Percentiles rank a stretch among this genome's conserved stretches.
These are phyloP conservation scores for Coleophoma crateriformis DNA, from an alignment of 2,329 filamentous ascomycete genomes.

Conservation along the genomic window DNA sequence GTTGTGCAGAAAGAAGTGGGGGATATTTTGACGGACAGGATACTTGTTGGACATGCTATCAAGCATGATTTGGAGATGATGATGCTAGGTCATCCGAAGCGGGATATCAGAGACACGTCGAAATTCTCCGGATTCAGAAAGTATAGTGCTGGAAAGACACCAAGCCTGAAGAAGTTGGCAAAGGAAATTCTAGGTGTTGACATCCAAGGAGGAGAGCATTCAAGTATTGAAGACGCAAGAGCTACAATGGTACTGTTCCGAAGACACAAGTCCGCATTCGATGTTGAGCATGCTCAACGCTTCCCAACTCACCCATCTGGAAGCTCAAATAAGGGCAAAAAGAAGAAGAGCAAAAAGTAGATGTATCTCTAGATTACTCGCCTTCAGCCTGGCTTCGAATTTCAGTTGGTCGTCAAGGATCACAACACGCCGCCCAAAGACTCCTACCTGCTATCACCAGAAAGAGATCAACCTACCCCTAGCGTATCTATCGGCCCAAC, in stretches of 20 bases:
- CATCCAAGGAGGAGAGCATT: constrained; percentile 60
- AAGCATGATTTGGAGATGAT: constrained; percentile 72
- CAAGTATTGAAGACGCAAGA: constrained; percentile 73
- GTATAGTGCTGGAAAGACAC: constrained; percentile 61
- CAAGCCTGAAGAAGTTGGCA: constrained; percentile 56
- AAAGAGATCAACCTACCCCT: too few species aligned
- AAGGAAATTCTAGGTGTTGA: constrained; percentile 52
- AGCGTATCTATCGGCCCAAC: too few species aligned
- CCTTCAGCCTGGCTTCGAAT: too few species aligned
- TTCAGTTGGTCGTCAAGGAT: background rate
- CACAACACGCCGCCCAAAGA: background rate
- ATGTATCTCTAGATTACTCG: too few species aligned
- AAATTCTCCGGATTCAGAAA: constrained; percentile 70
- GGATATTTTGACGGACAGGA: constrained; percentile 60
- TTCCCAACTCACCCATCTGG: constrained; percentile 39
- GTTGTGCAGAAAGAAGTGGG: constrained; percentile 72
- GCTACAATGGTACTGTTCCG: constrained; percentile 87
- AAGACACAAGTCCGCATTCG: constrained; percentile 78
- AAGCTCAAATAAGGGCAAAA: constrained; percentile 12
- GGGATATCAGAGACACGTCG: constrained; percentile 80
- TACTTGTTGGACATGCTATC: constrained; percentile 80
- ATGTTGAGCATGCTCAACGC: constrained; percentile 68
- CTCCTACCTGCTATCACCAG: background rate
- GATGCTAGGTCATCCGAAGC: constrained; percentile 69
- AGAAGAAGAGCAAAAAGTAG: constrained; percentile 31